Conservation (phyloP, 1,139 yeast species). For the Yamadazyma siamensis region DNA sequence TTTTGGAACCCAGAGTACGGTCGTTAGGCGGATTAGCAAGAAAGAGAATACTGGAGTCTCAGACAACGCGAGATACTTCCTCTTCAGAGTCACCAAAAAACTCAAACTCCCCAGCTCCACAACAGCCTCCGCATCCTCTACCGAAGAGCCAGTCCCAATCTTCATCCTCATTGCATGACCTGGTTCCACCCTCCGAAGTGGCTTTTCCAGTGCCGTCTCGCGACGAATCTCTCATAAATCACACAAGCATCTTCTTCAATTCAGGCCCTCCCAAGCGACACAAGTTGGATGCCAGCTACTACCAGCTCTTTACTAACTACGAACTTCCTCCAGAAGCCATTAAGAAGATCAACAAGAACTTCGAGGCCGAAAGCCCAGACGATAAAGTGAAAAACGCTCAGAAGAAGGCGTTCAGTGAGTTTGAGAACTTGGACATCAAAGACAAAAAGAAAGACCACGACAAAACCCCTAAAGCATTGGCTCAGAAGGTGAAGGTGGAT, state of each 20-base stretch:
- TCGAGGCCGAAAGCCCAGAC: conserved; percentile 78
- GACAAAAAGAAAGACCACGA: conserved; percentile 14
- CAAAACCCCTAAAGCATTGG: conserved; percentile 11
- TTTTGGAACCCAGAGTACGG: conserved; percentile 4
- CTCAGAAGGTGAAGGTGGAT: conserved; percentile 31
- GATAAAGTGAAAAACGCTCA: conserved; percentile 68
- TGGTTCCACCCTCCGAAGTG: neutral
- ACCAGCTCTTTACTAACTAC: conserved; percentile 38
- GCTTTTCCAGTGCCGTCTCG: neutral
- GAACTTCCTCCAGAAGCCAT: conserved; percentile 44
- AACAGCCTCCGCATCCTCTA: no score
- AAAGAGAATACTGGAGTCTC: neutral
- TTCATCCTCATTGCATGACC: no score
- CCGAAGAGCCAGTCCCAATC: no score
- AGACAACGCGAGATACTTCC: no score
- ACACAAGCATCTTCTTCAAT: conserved; percentile 6
- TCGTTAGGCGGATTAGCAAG: conserved; percentile 1
- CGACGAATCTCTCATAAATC: conserved; percentile 7
- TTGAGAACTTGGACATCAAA: conserved; percentile 24
- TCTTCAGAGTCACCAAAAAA: neutral
- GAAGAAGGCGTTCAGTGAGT: conserved; percentile 43
- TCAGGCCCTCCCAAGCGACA: conserved; percentile 7
- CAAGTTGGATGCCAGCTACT: conserved; percentile 17
- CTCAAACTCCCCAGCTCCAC: neutral
- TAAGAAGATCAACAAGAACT: conserved; percentile 52